Percentiles rank a stretch among this genome's conserved stretches.
Evolutionary conservation across 2,329 filamentous ascomycete species (phyloP).

Genomic region (Phaeosphaeriaceae sp.): DNA sequence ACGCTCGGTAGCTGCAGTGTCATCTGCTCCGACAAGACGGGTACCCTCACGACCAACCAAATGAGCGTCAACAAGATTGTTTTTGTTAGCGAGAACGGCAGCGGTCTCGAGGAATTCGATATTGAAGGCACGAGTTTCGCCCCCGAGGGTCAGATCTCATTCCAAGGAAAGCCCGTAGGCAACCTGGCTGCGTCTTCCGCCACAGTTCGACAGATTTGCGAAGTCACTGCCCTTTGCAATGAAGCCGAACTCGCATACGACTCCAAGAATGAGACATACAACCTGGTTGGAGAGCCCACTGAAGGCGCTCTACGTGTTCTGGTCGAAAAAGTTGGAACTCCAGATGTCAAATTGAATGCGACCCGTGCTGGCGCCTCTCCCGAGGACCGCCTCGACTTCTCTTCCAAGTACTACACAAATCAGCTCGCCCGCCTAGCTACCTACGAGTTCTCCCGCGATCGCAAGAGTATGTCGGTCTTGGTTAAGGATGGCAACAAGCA

Average conservation of each 20-base stretch:
- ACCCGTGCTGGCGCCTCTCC: slow-evolving; percentile 56
- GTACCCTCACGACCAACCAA: slow-evolving; percentile 96
- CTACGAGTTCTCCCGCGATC: slow-evolving; percentile 95
- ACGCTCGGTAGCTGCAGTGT: slow-evolving; percentile 98
- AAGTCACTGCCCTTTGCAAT: slow-evolving; percentile 81
- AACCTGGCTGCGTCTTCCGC: slow-evolving; percentile 74
- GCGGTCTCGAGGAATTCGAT: slow-evolving; percentile 81
- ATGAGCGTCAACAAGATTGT: slow-evolving; percentile 98
- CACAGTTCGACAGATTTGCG: slow-evolving; percentile 80
- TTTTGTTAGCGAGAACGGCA: slow-evolving; percentile 76
- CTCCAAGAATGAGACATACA: slow-evolving; percentile 73
- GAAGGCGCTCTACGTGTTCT: slow-evolving; percentile 91
- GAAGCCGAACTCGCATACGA: slow-evolving; percentile 86
- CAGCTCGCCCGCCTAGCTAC: slow-evolving; percentile 78
- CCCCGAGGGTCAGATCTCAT: slow-evolving; percentile 76
- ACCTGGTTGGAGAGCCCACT: slow-evolving; percentile 90
- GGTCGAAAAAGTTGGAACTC: slow-evolving; percentile 92
- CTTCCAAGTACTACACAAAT: slow-evolving; percentile 84
- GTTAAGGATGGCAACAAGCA: slow-evolving; percentile 73
- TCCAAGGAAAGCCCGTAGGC: slow-evolving; percentile 70
- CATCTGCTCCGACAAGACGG: slow-evolving; percentile 99
- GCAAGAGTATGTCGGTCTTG: slow-evolving; percentile 99
- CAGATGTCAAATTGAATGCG: slow-evolving; percentile 67
- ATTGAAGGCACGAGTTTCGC: slow-evolving; percentile 93
- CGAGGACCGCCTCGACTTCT: slow-evolving; percentile 74